These are phyloP conservation scores for Tanacetum coccineum DNA, from an alignment of 129 eudicot species.

Conservation along the genomic window DNA sequence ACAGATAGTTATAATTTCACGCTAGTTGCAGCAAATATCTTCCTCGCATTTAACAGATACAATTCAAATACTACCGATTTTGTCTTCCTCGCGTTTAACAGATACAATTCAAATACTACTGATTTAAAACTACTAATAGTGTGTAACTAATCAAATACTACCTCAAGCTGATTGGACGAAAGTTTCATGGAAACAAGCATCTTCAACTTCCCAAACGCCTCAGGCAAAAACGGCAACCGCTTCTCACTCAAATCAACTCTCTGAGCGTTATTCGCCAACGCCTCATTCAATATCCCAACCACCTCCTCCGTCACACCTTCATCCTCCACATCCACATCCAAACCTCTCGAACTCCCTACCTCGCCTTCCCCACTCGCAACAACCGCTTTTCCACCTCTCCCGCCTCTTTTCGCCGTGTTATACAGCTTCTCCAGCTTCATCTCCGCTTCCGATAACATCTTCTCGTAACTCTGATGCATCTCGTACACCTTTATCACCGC, in stretches of 20 bases:
- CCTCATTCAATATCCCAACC: constrained; percentile 52
- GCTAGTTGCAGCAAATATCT: not conserved
- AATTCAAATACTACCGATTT: no score
- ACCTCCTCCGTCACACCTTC: constrained; percentile 58
- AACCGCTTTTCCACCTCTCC: constrained; percentile 30
- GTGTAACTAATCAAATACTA: not conserved
- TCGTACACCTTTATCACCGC: constrained; percentile 66
- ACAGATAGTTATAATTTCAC: not conserved
- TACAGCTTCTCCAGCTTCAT: constrained; percentile 73
- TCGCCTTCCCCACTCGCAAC: constrained; percentile 22
- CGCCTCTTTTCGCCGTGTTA: constrained; percentile 55
- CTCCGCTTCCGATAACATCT: constrained; percentile 74
- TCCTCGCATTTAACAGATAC: not conserved
- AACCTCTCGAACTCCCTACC: constrained; percentile 17
- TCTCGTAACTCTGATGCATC: constrained; percentile 73
- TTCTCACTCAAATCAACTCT: constrained; percentile 55
- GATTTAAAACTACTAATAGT: no score
- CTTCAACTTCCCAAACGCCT: constrained; percentile 65
- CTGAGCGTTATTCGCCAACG: constrained; percentile 34
- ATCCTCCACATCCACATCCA: constrained; percentile 16
- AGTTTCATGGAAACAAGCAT: constrained; percentile 51
- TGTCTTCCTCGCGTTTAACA: not conserved
- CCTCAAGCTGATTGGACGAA: constrained; percentile 75
- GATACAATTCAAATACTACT: not conserved
- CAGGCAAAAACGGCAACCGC: constrained; percentile 61